phyloP scores from a whole-genome alignment of 177 flowering plant genomes.

The Vitis hybrid region DNA sequence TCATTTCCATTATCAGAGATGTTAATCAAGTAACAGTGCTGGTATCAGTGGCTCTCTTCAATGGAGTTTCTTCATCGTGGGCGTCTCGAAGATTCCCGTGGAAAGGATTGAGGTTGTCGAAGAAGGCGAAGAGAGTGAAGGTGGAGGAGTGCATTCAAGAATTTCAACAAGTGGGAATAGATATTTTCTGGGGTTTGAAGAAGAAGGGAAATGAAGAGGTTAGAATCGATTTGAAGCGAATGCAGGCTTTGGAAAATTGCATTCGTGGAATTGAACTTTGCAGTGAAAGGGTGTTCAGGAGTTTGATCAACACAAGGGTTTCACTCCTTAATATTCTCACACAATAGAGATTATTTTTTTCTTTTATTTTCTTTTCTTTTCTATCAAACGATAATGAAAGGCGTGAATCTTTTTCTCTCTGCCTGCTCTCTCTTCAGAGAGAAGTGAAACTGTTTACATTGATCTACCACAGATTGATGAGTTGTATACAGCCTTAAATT shows the following conservation, averaged over 20 bases:
- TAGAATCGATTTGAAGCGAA: constrained; percentile 36
- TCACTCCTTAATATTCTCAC: constrained; percentile 73
- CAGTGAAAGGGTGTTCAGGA: constrained; percentile 61
- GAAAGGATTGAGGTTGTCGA: constrained; percentile 25
- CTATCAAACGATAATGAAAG: background rate
- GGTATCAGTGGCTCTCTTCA: constrained; percentile 50
- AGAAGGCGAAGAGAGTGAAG: constrained; percentile 25
- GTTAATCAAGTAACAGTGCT: constrained; percentile 39
- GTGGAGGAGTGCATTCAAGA: constrained; percentile 44
- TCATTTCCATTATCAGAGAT: constrained; percentile 32
- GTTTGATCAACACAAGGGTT: constrained; percentile 71
- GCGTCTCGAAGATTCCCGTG: constrained; percentile 24
- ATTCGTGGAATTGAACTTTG: constrained; percentile 47
- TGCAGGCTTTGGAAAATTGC: constrained; percentile 57
- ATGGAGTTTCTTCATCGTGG: constrained; percentile 31
- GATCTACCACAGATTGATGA: no score
- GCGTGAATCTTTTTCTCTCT: background rate
- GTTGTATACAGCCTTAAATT: no score
- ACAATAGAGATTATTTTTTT: constrained; percentile 14
- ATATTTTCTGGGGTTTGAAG: constrained; percentile 30
- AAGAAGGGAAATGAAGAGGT: constrained; percentile 54
- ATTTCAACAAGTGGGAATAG: constrained; percentile 28
- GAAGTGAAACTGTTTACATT: background rate
- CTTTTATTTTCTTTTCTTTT: background rate
- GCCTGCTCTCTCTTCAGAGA: background rate